Evolutionary conservation across 192 early-diverging fungal species (phyloP).

Genomic region (Entophlyctis helioformis): DNA sequence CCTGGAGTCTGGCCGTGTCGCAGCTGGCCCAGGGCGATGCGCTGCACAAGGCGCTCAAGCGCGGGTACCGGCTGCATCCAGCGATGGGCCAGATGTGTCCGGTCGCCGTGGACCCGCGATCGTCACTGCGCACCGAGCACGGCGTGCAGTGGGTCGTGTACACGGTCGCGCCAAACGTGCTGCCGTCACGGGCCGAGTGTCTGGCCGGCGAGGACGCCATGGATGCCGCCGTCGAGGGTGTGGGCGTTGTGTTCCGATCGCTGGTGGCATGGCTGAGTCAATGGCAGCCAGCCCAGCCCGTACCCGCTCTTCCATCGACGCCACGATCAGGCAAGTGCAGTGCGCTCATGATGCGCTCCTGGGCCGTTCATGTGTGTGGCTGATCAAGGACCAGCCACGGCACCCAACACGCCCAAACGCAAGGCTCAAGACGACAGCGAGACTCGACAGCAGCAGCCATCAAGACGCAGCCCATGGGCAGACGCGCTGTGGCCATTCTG

Average conservation of each 20-base stretch:
- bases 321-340: not conserved
- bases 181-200: constrained; percentile 4
- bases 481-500: constrained; percentile 25
- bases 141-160: constrained; percentile 5
- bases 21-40: too few species aligned
- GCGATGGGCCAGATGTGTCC: constrained; percentile 8
- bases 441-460: too few species aligned
- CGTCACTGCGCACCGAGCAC: constrained; percentile 5
- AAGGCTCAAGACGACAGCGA: too few species aligned
- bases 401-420: not conserved
- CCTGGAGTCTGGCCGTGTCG: too few species aligned
- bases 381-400: not conserved
- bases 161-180: constrained; percentile 9
- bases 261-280: not conserved
- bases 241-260: not conserved
- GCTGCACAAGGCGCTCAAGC: too few species aligned
- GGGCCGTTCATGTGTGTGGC: not conserved
- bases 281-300: not conserved
- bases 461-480: too few species aligned
- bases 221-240: not conserved
- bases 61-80: too few species aligned
- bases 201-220: not conserved
- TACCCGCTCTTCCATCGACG: not conserved
- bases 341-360: not conserved
- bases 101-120: constrained; percentile 1